Evolutionary conservation across 1,139 yeast species (phyloP).

Genomic region (Blastobotrys petasosporus): DNA sequence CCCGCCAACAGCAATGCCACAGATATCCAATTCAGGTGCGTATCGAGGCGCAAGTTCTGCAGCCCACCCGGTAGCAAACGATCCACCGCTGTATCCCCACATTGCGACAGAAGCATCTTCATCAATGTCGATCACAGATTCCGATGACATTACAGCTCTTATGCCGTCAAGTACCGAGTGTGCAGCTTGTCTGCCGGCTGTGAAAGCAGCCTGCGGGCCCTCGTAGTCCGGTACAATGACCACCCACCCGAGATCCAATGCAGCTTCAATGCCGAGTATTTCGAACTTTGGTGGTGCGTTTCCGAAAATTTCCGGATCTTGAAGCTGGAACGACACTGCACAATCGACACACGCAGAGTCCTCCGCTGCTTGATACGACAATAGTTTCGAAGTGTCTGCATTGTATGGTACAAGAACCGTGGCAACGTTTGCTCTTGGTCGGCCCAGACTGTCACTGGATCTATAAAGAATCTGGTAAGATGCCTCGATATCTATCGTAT

Average conservation of each 20-base stretch:
- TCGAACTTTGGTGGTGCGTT: conserved; percentile 8
- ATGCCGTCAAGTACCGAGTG: conserved; percentile 27
- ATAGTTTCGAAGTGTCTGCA: conserved; percentile 17
- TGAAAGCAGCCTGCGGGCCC: conserved; percentile 25
- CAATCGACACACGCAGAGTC: conserved; percentile 28
- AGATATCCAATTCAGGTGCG: conserved; percentile 25
- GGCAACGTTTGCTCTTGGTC: conserved; percentile 13
- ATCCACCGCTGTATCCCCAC: conserved; percentile 32
- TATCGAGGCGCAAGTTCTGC: conserved; percentile 25
- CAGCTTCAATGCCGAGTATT: conserved; percentile 11
- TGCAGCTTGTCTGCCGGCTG: conserved; percentile 27
- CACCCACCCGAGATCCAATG: conserved; percentile 20
- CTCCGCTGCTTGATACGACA: conserved; percentile 29
- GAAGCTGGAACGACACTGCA: conserved; percentile 28
- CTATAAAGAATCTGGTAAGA: conserved; percentile 6
- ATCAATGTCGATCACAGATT: conserved; percentile 14
- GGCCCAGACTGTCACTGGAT: conserved; percentile 4
- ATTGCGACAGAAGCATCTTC: conserved; percentile 16
- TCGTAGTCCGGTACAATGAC: conserved; percentile 31
- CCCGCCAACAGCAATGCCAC: conserved; percentile 12
- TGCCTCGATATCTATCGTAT: conserved; percentile 1
- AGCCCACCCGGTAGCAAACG: conserved; percentile 31
- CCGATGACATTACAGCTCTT: conserved; percentile 22
- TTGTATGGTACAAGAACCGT: conserved; percentile 26
- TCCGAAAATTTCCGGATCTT: conserved; percentile 9